phyloP scores from a whole-genome alignment of 164 flowering plant species.

The Platanus orientalis region DNA sequence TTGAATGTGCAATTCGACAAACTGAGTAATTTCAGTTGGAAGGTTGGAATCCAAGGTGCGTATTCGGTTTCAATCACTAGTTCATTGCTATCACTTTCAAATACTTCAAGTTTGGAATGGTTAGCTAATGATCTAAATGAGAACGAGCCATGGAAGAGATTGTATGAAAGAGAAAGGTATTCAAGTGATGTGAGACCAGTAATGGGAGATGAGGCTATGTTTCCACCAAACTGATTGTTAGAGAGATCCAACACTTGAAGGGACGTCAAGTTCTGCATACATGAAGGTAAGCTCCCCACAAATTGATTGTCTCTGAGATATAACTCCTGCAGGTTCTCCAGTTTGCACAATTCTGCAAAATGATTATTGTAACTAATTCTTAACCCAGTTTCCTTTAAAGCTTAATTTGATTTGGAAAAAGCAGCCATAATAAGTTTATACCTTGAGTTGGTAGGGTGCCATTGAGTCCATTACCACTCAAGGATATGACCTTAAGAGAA shows the following conservation, averaged over 20 bases:
- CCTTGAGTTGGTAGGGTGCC: too few species aligned
- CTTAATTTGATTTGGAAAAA: too few species aligned
- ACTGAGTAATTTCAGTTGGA: conserved; percentile 3
- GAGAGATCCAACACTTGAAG: conserved; percentile 10
- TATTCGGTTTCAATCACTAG: conserved; percentile 2
- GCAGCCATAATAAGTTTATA: too few species aligned
- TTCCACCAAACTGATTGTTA: conserved; percentile 1
- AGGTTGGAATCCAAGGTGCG: background rate
- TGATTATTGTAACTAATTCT: too few species aligned
- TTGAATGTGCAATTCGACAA: too few species aligned
- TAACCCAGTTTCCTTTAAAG: too few species aligned
- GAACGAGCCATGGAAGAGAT: conserved; percentile 5
- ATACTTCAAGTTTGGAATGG: conserved; percentile 3
- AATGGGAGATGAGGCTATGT: conserved; percentile 4
- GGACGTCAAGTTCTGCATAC: conserved; percentile 4
- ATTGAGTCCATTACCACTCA: background rate
- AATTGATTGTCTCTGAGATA: background rate
- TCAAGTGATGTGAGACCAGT: conserved; percentile 5
- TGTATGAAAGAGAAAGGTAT: background rate
- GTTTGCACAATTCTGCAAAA: conserved; percentile 1
- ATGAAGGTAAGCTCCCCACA: too few species aligned
- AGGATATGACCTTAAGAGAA: background rate
- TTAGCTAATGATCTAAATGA: conserved; percentile 1
- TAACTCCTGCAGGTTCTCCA: conserved; percentile 7
- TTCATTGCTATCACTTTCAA: background rate